Conservation (phyloP, 176 grass and related monocot genomes). For the Cocos nucifera region DNA sequence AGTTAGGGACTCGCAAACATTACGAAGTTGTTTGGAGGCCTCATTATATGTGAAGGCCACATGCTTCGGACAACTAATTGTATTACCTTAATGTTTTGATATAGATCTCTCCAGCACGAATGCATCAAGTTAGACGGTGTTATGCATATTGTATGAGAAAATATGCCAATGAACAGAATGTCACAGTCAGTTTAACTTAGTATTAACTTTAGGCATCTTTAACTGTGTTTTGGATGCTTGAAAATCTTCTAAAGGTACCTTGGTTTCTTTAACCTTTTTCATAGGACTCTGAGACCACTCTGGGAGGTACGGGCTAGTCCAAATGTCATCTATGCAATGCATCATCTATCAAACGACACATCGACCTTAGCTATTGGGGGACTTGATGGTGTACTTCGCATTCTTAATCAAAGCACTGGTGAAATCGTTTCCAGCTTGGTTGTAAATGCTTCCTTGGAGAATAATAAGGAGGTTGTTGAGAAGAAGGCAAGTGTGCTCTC, state of each 20-base stretch:
- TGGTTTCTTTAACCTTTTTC: too few relatives aligned
- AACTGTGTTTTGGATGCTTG: too few relatives aligned
- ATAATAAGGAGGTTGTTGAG: conserved; percentile 22
- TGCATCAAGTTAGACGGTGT: too few relatives aligned
- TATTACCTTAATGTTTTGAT: background rate
- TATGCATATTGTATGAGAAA: too few relatives aligned
- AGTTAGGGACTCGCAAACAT: too few relatives aligned
- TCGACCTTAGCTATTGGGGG: conserved; percentile 51
- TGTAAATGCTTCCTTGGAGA: conserved; percentile 17
- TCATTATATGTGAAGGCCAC: background rate
- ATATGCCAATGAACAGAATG: too few relatives aligned
- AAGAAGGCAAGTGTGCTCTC: conserved; percentile 28
- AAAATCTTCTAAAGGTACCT: too few relatives aligned
- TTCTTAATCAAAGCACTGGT: conserved; percentile 63
- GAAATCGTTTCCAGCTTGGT: conserved; percentile 39
- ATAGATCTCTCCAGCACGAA: background rate
- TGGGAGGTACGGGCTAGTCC: conserved; percentile 89
- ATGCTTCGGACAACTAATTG: background rate
- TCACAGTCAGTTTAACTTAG: too few relatives aligned
- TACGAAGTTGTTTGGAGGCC: background rate
- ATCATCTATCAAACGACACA: conserved; percentile 56
- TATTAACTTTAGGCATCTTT: too few relatives aligned
- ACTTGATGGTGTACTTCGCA: conserved; percentile 69
- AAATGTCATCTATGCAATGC: conserved; percentile 64
- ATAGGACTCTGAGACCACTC: conserved; percentile 62